Evolutionary conservation across 495 filamentous ascomycete genomes (phyloP).

Genomic region (Penicillium longicatenatum): DNA sequence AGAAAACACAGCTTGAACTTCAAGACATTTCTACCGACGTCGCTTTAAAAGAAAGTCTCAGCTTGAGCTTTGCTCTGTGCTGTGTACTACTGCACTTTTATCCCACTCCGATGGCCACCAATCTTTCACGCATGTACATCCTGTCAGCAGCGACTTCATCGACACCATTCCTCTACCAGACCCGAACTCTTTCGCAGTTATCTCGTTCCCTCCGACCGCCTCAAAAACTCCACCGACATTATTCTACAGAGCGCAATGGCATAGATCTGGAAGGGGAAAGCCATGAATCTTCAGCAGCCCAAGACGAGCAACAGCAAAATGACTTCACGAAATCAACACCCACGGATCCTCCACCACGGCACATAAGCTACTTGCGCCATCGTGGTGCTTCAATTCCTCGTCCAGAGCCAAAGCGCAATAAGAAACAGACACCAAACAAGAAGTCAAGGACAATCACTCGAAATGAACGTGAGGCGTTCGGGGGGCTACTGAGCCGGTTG

Average conservation of each 20-base stretch:
- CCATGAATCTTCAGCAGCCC: not conserved
- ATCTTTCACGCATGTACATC: conserved; percentile 25
- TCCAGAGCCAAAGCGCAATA: not conserved
- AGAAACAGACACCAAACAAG: not conserved
- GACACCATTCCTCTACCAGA: conserved; percentile 71
- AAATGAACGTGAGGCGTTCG: conserved; percentile 21
- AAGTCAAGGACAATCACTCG: conserved; percentile 22
- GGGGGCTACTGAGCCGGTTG: not conserved
- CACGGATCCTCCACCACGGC: not conserved
- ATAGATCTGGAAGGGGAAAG: not conserved
- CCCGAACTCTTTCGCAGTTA: conserved; percentile 53
- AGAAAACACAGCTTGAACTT: not conserved
- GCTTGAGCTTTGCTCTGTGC: not conserved
- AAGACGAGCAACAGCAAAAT: not conserved
- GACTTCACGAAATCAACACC: not conserved
- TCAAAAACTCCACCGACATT: conserved; percentile 14
- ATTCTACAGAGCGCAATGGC: conserved; percentile 7
- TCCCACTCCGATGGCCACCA: conserved; percentile 20
- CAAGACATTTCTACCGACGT: not conserved
- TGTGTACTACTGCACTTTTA: not conserved
- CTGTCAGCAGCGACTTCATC: conserved; percentile 31
- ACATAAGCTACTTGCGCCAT: conserved; percentile 30
- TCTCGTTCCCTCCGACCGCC: conserved; percentile 14
- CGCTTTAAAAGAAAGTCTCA: not conserved
- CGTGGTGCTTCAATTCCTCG: conserved; percentile 21